Percentiles rank a stretch among this genome's conserved stretches.
Evolutionary conservation across 108 stramenopile genomes (phyloP).

Genomic region (Schizochytrium sp.): DNA sequence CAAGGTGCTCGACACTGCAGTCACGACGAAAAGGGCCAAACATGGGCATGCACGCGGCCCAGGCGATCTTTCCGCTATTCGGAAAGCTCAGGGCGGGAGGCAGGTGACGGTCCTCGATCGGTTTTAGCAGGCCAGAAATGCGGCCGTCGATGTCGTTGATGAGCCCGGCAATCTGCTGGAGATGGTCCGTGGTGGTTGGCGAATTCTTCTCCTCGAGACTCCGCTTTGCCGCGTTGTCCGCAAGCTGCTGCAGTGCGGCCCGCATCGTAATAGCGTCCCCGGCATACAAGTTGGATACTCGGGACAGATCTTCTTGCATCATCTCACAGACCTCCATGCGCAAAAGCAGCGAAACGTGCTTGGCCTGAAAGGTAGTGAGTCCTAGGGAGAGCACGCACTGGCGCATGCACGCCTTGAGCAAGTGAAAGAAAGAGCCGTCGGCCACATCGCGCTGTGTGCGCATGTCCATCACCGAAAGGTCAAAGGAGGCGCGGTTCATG

Average conservation of each 20-base stretch:
- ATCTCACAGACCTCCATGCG: neutral
- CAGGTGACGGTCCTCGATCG: neutral
- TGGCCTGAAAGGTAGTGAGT: neutral
- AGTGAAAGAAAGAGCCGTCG: conserved; percentile 6
- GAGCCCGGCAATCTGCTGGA: neutral
- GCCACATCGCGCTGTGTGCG: neutral
- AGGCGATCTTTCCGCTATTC: neutral
- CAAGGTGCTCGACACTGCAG: conserved; percentile 3
- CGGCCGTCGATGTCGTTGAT: conserved; percentile 5
- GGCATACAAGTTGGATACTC: neutral
- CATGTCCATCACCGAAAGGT: conserved; percentile 3
- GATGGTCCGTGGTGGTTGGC: neutral
- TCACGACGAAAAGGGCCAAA: conserved; percentile 4
- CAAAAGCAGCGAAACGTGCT: neutral
- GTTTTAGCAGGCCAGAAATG: neutral
- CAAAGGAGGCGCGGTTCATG: conserved; percentile 7
- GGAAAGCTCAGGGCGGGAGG: neutral
- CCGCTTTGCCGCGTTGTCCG: neutral
- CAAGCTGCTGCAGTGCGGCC: neutral
- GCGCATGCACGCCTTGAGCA: neutral
- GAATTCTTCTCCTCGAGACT: conserved; percentile 2
- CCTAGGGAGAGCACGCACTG: neutral
- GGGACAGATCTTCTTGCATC: neutral
- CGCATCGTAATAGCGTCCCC: neutral
- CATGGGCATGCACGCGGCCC: neutral